Evolutionary conservation across 2,329 filamentous ascomycete species (phyloP).

Genomic region (Aureobasidium leucospermi): DNA sequence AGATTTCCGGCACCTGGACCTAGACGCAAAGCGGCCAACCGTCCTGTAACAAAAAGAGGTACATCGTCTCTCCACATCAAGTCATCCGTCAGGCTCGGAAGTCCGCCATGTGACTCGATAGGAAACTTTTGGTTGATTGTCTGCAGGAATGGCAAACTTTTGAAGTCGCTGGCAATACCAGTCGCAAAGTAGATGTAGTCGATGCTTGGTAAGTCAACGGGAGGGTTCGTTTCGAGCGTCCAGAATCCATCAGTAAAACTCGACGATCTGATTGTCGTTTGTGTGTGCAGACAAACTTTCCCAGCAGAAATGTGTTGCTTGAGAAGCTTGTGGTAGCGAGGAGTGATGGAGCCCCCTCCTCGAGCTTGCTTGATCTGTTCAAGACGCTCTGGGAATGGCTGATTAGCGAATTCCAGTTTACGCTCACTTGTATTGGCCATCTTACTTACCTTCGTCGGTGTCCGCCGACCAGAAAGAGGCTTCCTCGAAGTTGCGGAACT

Average conservation of each 20-base stretch:
- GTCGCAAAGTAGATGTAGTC: constrained; percentile 74
- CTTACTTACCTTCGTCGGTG: constrained; percentile 49
- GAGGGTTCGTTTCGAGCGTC: constrained; percentile 47
- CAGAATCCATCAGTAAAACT: constrained; percentile 42
- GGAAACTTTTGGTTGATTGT: constrained; percentile 54
- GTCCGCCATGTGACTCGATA: constrained; percentile 54
- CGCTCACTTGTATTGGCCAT: neutral
- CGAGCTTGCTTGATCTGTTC: constrained; percentile 59
- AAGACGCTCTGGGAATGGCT: constrained; percentile 45
- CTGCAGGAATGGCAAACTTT: constrained; percentile 53
- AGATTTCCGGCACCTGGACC: constrained; percentile 68
- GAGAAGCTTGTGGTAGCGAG: constrained; percentile 59
- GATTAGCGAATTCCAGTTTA: neutral
- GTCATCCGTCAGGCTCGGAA: constrained; percentile 69
- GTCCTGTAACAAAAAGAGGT: constrained; percentile 64
- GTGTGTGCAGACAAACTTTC: constrained; percentile 48
- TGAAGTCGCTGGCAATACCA: constrained; percentile 58
- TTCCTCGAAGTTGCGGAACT: constrained; percentile 71
- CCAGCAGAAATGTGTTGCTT: constrained; percentile 50
- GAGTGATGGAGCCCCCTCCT: constrained; percentile 70
- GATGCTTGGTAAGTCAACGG: constrained; percentile 43
- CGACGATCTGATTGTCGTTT: constrained; percentile 45
- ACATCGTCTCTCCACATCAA: constrained; percentile 68
- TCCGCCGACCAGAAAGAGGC: constrained; percentile 72
- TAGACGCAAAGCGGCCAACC: constrained; percentile 59